These are phyloP conservation scores for Myxozyma monticola DNA, from an alignment of 805 yeast genomes.

Conservation along the genomic window DNA sequence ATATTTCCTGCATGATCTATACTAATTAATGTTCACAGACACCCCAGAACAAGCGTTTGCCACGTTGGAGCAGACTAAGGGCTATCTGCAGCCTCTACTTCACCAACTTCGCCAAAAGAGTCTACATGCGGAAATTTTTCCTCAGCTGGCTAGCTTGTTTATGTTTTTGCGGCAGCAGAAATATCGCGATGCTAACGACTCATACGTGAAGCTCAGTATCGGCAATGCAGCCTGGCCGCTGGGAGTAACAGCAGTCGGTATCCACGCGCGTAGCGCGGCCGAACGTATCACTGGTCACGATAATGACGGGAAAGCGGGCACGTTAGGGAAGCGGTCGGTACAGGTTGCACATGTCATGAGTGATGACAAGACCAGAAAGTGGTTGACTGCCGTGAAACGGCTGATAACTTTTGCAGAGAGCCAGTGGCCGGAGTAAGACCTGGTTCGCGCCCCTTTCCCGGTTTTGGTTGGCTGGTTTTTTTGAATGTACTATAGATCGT, in stretches of 20 bases:
- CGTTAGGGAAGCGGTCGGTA: conserved; percentile 26
- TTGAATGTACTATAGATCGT: too few species aligned
- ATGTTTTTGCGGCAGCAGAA: conserved; percentile 58
- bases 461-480: too few species aligned
- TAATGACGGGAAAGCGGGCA: conserved; percentile 29
- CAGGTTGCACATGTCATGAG: conserved; percentile 70
- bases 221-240: conserved; percentile 94
- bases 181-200: conserved; percentile 58
- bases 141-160: conserved; percentile 60
- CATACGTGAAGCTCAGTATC: conserved; percentile 72
- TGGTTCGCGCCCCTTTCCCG: too few species aligned
- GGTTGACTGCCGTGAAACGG: conserved; percentile 76
- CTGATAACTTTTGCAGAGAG: conserved; percentile 58
- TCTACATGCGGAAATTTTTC: conserved; percentile 46
- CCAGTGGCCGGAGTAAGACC: conserved; percentile 33
- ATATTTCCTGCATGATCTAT: background rate
- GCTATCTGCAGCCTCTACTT: conserved; percentile 52
- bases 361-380: conserved; percentile 66
- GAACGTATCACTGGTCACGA: conserved; percentile 54
- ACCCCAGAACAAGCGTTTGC: conserved; percentile 33
- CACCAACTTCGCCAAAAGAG: conserved; percentile 51
- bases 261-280: conserved; percentile 71
- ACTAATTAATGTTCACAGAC: conserved; percentile 2
- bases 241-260: conserved; percentile 76
- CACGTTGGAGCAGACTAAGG: conserved; percentile 50